Base-by-base conservation (phyloP, 257 asterid species). In the Ligustrum vulgare region DNA sequence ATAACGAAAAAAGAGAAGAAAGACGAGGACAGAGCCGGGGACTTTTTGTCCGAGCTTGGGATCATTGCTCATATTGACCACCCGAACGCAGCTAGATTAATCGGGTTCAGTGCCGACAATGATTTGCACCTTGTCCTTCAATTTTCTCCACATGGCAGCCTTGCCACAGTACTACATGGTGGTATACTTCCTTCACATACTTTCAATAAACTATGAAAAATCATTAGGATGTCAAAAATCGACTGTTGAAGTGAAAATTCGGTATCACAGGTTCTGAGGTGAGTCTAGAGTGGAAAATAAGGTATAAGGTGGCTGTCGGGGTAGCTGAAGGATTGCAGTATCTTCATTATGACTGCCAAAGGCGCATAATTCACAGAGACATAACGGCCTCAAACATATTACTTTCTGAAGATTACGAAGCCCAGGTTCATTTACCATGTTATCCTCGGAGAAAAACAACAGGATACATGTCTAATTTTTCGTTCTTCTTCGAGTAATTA, bases 361-460 rank as follows among this genome's bases (percentile, higher is more conserved):
- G 94, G 84, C 96, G 98, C 54, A 86, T 94, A 75, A 84, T 94
- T 80, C 98, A 94, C 66, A 81, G 98, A 82, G 98, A 94, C 80
- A 94, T 94, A 72, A 94, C 98, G 0, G 97, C 98, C 33, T 92
- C 98, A 23, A 94, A 94, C 86, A 92, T 94, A 80, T 77, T 94
- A 45, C 87, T 94, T 77, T 85, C 98, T 8, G 89, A 91, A 66
- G 86, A 91, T 81, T 91, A 82, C 11, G 91, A 90, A 72, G 91
- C 98, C 75, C 96, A 91, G 98, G 97, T 92, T 78, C 72, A 36
- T 20, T 31, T 77, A 64, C 31, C 67, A 8, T 74, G 28, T 72
- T 72, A 18, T 58, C 35, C 4, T 33, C 5, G 23, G 60, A 69
- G 16, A 20, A 9, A 37, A 25, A 20, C 16, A 28, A 20, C 12